Conservation (phyloP, 2,329 filamentous ascomycete species). For the Fusarium buxicola region DNA sequence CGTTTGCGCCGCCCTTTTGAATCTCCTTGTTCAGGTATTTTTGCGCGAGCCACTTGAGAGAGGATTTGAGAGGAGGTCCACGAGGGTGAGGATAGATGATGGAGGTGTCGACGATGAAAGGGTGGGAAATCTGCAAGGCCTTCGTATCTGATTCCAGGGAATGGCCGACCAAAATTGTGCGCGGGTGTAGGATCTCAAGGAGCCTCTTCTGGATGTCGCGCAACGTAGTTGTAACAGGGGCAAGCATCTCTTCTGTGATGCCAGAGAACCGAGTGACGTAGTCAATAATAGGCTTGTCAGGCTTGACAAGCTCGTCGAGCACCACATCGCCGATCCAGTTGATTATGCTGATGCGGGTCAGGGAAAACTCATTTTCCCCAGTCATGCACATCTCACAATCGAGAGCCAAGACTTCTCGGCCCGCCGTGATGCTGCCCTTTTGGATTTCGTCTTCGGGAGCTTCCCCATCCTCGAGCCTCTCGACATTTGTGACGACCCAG, state of each 20-base stretch:
- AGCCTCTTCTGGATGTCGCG: conserved; percentile 84
- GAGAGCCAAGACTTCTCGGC: conserved; percentile 81
- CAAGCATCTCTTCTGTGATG: conserved; percentile 88
- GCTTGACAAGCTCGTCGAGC: conserved; percentile 93
- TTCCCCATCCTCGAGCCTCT: conserved; percentile 72
- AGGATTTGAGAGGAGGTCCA: conserved; percentile 89
- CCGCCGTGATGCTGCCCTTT: conserved; percentile 84
- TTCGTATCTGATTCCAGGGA: conserved; percentile 86
- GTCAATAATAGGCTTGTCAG: conserved; percentile 86
- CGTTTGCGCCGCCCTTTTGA: conserved; percentile 78
- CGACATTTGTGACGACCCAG: conserved; percentile 85
- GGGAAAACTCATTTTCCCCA: conserved; percentile 79
- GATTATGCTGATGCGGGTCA: conserved; percentile 89
- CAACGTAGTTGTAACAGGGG: conserved; percentile 84
- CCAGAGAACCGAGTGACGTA: conserved; percentile 94
- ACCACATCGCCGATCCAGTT: conserved; percentile 86
- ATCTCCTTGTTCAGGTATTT: conserved; percentile 90
- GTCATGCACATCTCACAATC: conserved; percentile 99
- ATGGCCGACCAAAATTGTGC: conserved; percentile 81
- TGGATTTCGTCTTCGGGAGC: conserved; percentile 78
- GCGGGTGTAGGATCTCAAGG: conserved; percentile 76
- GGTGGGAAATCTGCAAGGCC: conserved; percentile 87
- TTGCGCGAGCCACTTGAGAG: conserved; percentile 87
- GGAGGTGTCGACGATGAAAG: conserved; percentile 92
- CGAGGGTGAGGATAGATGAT: conserved; percentile 91